These are phyloP conservation scores for Pestalotiopsis sp. DNA, from an alignment of 2,329 filamentous ascomycete species.

Conservation along the genomic window DNA sequence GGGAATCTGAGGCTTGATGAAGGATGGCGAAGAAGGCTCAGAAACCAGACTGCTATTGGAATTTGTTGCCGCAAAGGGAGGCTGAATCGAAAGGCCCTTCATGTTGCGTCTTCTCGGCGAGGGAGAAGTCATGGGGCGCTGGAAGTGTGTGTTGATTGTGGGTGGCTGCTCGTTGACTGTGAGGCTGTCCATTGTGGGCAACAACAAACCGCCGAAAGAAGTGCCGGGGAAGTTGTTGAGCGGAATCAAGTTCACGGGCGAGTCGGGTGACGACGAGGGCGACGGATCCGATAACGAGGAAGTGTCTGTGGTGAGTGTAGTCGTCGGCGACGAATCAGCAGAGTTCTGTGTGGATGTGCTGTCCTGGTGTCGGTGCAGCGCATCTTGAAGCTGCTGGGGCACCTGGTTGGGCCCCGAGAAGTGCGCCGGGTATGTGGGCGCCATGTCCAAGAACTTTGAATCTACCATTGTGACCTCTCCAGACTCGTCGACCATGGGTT, in stretches of 20 bases:
- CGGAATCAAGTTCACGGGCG: constrained; percentile 74
- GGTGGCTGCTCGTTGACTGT: constrained; percentile 40
- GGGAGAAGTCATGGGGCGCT: constrained; percentile 67
- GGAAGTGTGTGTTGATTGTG: constrained; percentile 31
- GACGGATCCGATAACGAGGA: constrained; percentile 88
- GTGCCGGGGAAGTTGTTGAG: constrained; percentile 69
- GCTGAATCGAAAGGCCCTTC: constrained; percentile 81
- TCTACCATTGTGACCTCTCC: constrained; percentile 57
- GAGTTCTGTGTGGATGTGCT: constrained; percentile 80
- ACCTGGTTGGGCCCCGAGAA: constrained; percentile 18
- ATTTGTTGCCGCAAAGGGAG: constrained; percentile 49
- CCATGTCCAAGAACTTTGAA: constrained; percentile 52
- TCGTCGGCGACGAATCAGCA: constrained; percentile 92
- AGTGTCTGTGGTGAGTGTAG: constrained; percentile 88
- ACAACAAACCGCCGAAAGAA: constrained; percentile 50
- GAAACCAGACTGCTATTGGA: constrained; percentile 55
- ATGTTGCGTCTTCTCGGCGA: constrained; percentile 77
- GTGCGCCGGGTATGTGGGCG: constrained; percentile 37
- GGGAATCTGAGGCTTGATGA: constrained; percentile 78
- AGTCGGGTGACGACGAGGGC: constrained; percentile 90
- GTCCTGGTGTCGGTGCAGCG: constrained; percentile 70
- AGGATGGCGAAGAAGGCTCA: constrained; percentile 72
- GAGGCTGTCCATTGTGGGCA: constrained; percentile 47
- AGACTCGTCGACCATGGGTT: constrained; percentile 50
- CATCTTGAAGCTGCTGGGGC: constrained; percentile 40